Base-by-base conservation (phyloP, 805 yeast genomes). In the Candida nanaspora region DNA sequence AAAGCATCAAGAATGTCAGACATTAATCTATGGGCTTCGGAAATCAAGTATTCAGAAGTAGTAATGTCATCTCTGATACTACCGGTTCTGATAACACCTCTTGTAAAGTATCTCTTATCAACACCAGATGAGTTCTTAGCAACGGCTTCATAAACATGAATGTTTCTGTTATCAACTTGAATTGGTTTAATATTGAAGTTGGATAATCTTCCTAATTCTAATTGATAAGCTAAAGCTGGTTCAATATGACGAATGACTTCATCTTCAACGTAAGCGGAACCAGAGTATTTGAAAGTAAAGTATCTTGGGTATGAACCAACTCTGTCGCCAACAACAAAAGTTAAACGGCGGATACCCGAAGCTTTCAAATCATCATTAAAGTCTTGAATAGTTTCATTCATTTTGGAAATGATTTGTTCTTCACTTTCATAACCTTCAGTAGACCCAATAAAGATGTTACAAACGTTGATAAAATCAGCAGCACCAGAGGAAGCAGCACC, bases 1-100 rank as follows among this genome's bases (percentile, higher is more conserved):
- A 94, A 72, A 39, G 95, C 91, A 62, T 93, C 98, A 64, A 93
- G 72, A 55, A 93, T 89, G 59, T 91, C 97, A 52, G 89, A 78
- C 95, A 93, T 91, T 61, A 93, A 77, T 57, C 97, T 76, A 65
- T 93, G 89, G 19, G 97, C 94, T 68, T 93, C 98, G 13, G 97
- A 88, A 50, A 89, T 91, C 63, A 93, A 75, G 56, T 93, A 93
- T 62, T 91, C 96, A 53, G 91, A 83, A 37, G 93, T 88, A 39
- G 94, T 79, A 46, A 93, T 83, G 55, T 91, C 97, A 56, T 87
- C 96, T 55, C 93, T 80, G 52, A 93, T 84, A 43, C 89, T 81
- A 44, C 97, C 98, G 27, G 98, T 94, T 63, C 98, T 80, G 43
- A 93, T 87, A 48, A 93, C 86, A 68, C 98, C 98, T 68, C 99